phyloP scores from a whole-genome alignment of 2,329 filamentous ascomycete genomes.

The Coniochaeta ligniaria region DNA sequence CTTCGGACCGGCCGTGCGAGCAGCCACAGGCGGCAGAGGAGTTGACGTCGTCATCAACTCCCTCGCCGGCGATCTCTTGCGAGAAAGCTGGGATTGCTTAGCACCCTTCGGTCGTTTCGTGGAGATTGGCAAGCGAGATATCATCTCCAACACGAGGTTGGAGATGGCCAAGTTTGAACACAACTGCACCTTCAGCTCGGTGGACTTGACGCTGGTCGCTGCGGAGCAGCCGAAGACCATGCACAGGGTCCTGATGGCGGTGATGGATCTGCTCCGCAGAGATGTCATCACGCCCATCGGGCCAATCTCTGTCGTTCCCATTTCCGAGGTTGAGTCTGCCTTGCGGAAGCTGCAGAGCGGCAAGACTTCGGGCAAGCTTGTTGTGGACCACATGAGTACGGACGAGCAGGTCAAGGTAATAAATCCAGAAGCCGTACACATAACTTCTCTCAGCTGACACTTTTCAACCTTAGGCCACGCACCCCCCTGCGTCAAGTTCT shows the following conservation, averaged over 20 bases:
- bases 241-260: background rate
- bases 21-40: slow-evolving; percentile 5
- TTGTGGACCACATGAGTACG: background rate
- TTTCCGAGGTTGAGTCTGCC: slow-evolving; percentile 7
- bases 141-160: slow-evolving; percentile 4
- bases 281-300: slow-evolving; percentile 5
- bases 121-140: slow-evolving; percentile 1
- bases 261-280: slow-evolving; percentile 4
- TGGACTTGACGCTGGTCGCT: slow-evolving; percentile 9
- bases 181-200: slow-evolving; percentile 7
- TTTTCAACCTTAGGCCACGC: background rate
- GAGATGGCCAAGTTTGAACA: slow-evolving; percentile 8
- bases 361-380: background rate
- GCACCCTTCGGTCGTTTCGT: background rate
- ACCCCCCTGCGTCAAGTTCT: background rate
- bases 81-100: background rate
- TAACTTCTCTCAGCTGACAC: background rate
- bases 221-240: slow-evolving; percentile 5
- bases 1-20: slow-evolving; percentile 11
- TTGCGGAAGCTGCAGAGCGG: background rate
- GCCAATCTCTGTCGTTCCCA: slow-evolving; percentile 3
- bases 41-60: slow-evolving; percentile 11
- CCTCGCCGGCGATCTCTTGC: slow-evolving; percentile 4
- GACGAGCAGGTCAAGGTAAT: background rate
- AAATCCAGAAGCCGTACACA: background rate